phyloP scores from a whole-genome alignment of 2,329 filamentous ascomycete genomes.

The Ilyonectria sp. region DNA sequence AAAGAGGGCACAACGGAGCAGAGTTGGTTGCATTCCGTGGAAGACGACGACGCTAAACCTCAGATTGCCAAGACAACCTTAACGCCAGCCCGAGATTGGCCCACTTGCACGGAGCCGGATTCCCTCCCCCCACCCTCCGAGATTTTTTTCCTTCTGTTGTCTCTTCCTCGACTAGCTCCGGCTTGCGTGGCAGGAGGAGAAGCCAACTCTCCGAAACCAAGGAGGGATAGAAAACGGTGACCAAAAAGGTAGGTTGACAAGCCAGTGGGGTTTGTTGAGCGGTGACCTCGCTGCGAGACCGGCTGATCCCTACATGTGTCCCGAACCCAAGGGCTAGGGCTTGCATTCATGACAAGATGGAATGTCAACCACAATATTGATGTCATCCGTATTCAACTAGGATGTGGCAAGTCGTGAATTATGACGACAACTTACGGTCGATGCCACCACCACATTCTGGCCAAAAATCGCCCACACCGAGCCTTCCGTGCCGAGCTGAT shows the following conservation, averaged over 20 bases:
- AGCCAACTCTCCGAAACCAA: constrained; percentile 24
- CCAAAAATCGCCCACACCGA: constrained; percentile 17
- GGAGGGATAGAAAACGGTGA: constrained; percentile 43
- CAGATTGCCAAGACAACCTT: constrained; percentile 43
- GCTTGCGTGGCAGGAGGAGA: constrained; percentile 19
- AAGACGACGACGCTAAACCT: constrained; percentile 30
- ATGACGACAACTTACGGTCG: constrained; percentile 33
- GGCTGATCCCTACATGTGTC: constrained; percentile 19
- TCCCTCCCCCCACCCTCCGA: constrained; percentile 36
- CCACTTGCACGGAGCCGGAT: constrained; percentile 27
- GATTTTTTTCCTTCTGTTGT: constrained; percentile 25
- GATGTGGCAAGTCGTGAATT: constrained; percentile 21
- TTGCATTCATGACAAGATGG: constrained; percentile 29
- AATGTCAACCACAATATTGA: constrained; percentile 26
- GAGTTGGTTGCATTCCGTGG: constrained; percentile 37
- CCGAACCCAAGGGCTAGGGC: constrained; percentile 9
- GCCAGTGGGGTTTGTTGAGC: constrained; percentile 17
- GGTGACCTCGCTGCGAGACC: constrained; percentile 23
- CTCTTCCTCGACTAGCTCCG: constrained; percentile 23
- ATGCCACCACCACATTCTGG: constrained; percentile 8
- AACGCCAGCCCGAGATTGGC: constrained; percentile 35
- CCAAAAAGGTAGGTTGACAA: constrained; percentile 36
- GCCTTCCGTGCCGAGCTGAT: neutral
- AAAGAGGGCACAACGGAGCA: constrained; percentile 20
- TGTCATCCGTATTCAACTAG: constrained; percentile 8